These are phyloP conservation scores for Quercus wislizeni DNA, from an alignment of 306 rosid genomes.

Conservation along the genomic window DNA sequence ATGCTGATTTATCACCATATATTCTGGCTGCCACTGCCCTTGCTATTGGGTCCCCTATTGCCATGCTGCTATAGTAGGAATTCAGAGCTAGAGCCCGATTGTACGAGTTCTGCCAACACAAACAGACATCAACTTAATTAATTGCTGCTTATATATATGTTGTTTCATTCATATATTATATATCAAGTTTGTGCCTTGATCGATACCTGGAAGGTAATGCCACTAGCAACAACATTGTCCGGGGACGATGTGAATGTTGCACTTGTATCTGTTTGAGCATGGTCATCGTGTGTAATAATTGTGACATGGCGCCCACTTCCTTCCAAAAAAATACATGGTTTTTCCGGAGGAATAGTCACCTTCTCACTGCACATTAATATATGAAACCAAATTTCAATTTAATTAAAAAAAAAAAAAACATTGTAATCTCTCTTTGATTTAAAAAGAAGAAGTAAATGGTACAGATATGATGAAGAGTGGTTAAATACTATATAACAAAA, in stretches of 20 bases:
- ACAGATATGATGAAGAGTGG: background rate
- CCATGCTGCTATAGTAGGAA: background rate
- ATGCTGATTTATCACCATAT: slow-evolving; percentile 45
- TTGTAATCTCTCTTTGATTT: background rate
- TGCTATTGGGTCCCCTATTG: background rate
- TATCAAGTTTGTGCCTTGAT: background rate
- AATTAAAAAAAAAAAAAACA: background rate
- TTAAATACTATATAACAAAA: no score
- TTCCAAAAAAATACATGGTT: slow-evolving; percentile 32
- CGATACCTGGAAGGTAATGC: slow-evolving; percentile 35
- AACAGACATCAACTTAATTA: no score
- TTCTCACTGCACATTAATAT: slow-evolving; percentile 29
- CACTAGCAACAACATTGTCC: slow-evolving; percentile 21
- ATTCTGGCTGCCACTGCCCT: slow-evolving; percentile 45
- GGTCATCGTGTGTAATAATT: slow-evolving; percentile 21
- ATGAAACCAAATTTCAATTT: background rate
- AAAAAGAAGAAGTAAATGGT: background rate
- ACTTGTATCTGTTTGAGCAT: slow-evolving; percentile 24
- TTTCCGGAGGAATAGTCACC: slow-evolving; percentile 13
- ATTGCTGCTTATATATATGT: background rate
- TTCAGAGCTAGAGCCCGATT: background rate
- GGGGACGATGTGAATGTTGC: slow-evolving; percentile 40
- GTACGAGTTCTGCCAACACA: slow-evolving; percentile 20
- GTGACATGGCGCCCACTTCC: slow-evolving; percentile 26
- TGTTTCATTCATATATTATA: background rate